These are phyloP conservation scores for Gomphus bonarii DNA, from an alignment of 1,284 basidiomycete species.

Conservation along the genomic window DNA sequence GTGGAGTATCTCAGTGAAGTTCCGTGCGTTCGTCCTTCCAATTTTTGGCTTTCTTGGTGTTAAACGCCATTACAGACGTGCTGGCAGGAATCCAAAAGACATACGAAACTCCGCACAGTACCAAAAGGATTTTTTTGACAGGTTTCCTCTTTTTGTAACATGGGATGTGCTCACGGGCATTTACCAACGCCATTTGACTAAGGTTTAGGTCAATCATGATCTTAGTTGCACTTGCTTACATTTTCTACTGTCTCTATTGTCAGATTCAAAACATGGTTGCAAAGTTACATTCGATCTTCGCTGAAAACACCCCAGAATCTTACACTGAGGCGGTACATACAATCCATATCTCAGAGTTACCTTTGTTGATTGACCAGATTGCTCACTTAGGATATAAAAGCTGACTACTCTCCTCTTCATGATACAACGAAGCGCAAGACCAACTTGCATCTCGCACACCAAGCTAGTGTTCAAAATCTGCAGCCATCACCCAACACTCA, in stretches of 20 bases:
- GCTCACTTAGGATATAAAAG: background rate
- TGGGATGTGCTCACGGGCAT: background rate
- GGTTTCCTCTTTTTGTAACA: conserved; percentile 6
- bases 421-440: background rate
- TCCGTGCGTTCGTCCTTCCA: background rate
- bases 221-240: background rate
- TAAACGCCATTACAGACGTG: background rate
- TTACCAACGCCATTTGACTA: background rate
- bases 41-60: no score
- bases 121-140: background rate
- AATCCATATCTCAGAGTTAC: background rate
- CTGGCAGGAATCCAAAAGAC: background rate
- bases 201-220: background rate
- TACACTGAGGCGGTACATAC: background rate
- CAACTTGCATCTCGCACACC: background rate
- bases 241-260: background rate
- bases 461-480: background rate
- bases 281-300: conserved; percentile 1
- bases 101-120: background rate
- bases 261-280: conserved; percentile 1
- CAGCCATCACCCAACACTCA: background rate
- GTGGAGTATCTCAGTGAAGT: background rate
- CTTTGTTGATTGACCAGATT: background rate
- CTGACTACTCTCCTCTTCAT: background rate
- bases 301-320: background rate